Evolutionary conservation across 192 early-diverging fungal genomes (phyloP), one percentile per base, ranked within the genome.

Genomic region (Backusella psychrophila): DNA sequence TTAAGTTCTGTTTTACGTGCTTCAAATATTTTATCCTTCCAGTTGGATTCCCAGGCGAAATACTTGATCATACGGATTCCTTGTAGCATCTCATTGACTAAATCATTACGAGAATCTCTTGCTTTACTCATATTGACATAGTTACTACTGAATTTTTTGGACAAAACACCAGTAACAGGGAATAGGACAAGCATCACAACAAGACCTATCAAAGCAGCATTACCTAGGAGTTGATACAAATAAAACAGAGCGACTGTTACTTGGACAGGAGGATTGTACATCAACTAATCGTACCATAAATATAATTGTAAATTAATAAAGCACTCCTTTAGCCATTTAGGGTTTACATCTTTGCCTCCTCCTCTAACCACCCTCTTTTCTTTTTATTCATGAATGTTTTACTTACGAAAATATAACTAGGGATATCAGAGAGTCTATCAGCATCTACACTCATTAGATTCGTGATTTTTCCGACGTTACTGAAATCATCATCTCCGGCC

Each of bases 51-150:
- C 93, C 94, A 94, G 19, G 89, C 91, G 76, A 94, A 93, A 56
- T 96, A 88, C 81, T 98, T 99, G 80, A 99, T 91, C 79, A 97
- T 94, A 21, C 95, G 90, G 49, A 99, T 96, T 39, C 79, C 74
- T 36, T 80, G 79, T 1, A 96, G 82, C 66, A 93, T 77, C 77
- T 98, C 96, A 59, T 93, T 95, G 73, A 93, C 87, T 75, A 91
- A 82, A 6, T 89, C 90, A 15, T 96, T 87, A 38, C 96, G 88
- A 73, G 91, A 87, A 84, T 97, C 96, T 66, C 84, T 80, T 12
- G 91, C 85, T 44, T 86, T 79, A 82, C 84, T 90, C 42, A 91
- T 74, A 8, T 77, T 79, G 21, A 81, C 78, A 75, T 94, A 87
- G 53, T 81, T 81, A 59, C 77, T 81, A 23, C 86, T 71, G 38